These are phyloP conservation scores for Mycogone perniciosa DNA, from an alignment of 2,329 filamentous ascomycete genomes.

Conservation along the genomic window DNA sequence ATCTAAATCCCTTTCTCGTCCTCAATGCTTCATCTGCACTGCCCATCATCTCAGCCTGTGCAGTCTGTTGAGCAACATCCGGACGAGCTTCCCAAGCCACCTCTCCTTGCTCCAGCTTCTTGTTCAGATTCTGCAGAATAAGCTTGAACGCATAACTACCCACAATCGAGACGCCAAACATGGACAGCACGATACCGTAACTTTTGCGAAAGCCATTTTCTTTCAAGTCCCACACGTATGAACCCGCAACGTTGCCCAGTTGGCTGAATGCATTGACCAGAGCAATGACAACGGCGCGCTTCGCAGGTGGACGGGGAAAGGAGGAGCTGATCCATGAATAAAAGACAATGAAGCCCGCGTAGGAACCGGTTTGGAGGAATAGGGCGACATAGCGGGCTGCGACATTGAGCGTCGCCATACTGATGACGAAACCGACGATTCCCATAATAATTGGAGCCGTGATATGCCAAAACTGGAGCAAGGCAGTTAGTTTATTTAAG, in stretches of 20 bases:
- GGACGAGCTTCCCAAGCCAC: slow-evolving; percentile 29
- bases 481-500: background rate
- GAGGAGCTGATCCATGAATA: slow-evolving; percentile 54
- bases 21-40: slow-evolving; percentile 38
- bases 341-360: slow-evolving; percentile 53
- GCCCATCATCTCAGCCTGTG: slow-evolving; percentile 33
- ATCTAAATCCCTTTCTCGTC: slow-evolving; percentile 43
- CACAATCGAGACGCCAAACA: slow-evolving; percentile 54
- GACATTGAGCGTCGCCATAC: slow-evolving; percentile 49
- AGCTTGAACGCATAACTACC: slow-evolving; percentile 44
- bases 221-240: slow-evolving; percentile 55
- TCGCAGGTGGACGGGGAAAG: slow-evolving; percentile 52
- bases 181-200: slow-evolving; percentile 58
- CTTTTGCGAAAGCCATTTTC: slow-evolving; percentile 57
- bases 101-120: slow-evolving; percentile 40
- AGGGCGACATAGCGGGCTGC: slow-evolving; percentile 55
- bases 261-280: slow-evolving; percentile 54
- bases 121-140: slow-evolving; percentile 42
- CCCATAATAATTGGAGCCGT: slow-evolving; percentile 46
- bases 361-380: slow-evolving; percentile 52
- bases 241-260: slow-evolving; percentile 54
- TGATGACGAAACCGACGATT: slow-evolving; percentile 53
- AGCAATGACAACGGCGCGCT: slow-evolving; percentile 55
- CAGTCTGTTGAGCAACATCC: slow-evolving; percentile 36
- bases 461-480: slow-evolving; percentile 51